These are phyloP conservation scores for Trichomonascus vanleenenianus DNA, from an alignment of 805 yeast species.

Conservation along the genomic window DNA sequence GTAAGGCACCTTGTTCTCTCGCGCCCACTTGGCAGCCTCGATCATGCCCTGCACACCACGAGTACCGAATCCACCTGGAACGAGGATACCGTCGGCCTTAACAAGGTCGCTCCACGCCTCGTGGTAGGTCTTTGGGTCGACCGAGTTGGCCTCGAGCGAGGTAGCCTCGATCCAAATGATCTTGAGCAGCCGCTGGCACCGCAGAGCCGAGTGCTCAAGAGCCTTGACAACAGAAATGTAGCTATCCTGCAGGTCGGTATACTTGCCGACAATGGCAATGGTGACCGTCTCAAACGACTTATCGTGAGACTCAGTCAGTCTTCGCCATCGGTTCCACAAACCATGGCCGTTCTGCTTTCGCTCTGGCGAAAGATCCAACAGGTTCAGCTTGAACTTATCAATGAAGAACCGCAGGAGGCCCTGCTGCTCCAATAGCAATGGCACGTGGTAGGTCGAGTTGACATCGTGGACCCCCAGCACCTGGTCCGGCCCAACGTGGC, in stretches of 20 bases:
- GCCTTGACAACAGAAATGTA: constrained; percentile 92
- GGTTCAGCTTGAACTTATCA: constrained; percentile 55
- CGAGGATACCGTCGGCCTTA: constrained; percentile 91
- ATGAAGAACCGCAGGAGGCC: constrained; percentile 66
- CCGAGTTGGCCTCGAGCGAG: constrained; percentile 72
- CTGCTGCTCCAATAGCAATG: constrained; percentile 82
- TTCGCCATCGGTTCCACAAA: constrained; percentile 71
- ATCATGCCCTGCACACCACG: constrained; percentile 99
- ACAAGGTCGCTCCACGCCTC: constrained; percentile 93
- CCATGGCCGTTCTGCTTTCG: constrained; percentile 58
- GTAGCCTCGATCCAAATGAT: constrained; percentile 96
- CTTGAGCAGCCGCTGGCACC: constrained; percentile 72
- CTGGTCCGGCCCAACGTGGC: constrained; percentile 98
- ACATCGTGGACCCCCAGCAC: constrained; percentile 96
- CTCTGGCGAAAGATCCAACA: constrained; percentile 38
- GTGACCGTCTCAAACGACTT: constrained; percentile 78
- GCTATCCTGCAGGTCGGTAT: constrained; percentile 91
- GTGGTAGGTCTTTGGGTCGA: constrained; percentile 66
- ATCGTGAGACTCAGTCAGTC: constrained; percentile 73
- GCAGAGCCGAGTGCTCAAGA: constrained; percentile 91
- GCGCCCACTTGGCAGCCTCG: constrained; percentile 95
- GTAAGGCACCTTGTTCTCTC: constrained; percentile 89
- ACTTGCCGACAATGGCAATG: constrained; percentile 96
- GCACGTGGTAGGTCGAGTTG: constrained; percentile 95
- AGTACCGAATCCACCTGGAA: constrained; percentile 97